Evolutionary conservation across 257 asterid species (phyloP), one percentile per base, ranked within the genome.

Genomic region (Fraxinus pennsylvanica): DNA sequence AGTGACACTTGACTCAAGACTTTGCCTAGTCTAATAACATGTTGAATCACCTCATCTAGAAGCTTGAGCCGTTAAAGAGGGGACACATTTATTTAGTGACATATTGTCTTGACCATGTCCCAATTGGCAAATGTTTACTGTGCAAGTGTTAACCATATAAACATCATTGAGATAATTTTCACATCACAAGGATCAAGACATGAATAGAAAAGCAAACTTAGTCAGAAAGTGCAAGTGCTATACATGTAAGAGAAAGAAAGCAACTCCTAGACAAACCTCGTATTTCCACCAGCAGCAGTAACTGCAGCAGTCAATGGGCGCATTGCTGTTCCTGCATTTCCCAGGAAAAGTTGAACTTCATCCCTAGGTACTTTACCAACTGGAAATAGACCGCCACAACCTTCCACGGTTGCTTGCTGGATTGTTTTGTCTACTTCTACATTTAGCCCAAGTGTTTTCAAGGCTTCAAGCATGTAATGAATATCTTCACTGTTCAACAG

Each of bases 311-410:
- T 93, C 92, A 93, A 82, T 33, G 98, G 98, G 65, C 99, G 97
- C 98, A 96, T 96, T 9, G 98, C 99, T 38, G 99, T 96, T 81
- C 99, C 99, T 30, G 99, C 99, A 88, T 96, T 96, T 83, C 99
- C 99, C 61, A 96, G 87, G 92, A 96, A 96, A 61, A 96, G 98
- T 78, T 92, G 93, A 72, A 96, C 85, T 85, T 96, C 99, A 27
- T 89, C 95, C 29, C 81, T 82, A 70, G 97, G 83, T 57, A 92
- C 96, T 81, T 88, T 89, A 61, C 96, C 88, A 13, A 85, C 96
- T 14, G 99, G 99, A 82, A 96, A 96, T 39, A 81, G 81, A 80
- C 98, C 99, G 65, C 92, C 97, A 71, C 89, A 86, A 77, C 98
- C 99, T 82, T 90, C 96, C 68, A 95, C 98, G 45, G 86, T 77